Evolutionary conservation across 176 grass and related monocot genomes (phyloP), one percentile per base, ranked within the genome.

Genomic region (Eremochloa ophiuroides): DNA sequence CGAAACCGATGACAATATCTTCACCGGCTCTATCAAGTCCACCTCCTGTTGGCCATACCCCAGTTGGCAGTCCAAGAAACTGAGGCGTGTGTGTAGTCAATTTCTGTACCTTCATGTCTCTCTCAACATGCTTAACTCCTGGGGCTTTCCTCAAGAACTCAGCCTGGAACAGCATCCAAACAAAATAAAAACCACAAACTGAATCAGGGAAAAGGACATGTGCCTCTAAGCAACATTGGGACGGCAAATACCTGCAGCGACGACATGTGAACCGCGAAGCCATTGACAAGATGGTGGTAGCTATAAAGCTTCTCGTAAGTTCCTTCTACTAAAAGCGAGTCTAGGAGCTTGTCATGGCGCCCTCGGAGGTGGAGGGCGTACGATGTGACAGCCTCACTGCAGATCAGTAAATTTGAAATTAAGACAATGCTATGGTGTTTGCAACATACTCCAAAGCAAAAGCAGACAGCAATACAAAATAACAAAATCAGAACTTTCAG

Each of bases 1-100:
- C 93, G 82, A 99, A 91, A 25, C 96, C 96, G 23, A 99, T 99
- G 42, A 99, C 96, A 89, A 99, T 83, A 73, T 93, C 93, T 91
- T 99, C 96, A 42, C 96, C 96, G 65, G 96, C 96, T 74, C 80
- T 93, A 85, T 99, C 96, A 82, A 93, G 90, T 26, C 96, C 96
- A 86, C 93, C 96, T 74, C 91, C 93, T 46, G 91, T 90, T 60
- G 87, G 89, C 96, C 96, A 99, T 20, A 95, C 91, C 25, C 86
- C 90, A 15, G 93, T 95, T 27, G 96, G 77, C 70, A 99, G 69
- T 84, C 96, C 96, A 63, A 99, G 91, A 78, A 99, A 99, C 80
- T 93, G 88, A 7, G 96, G 96, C 1, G 96, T 99, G 85, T 99
- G 96, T 47, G 93, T 99, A 2, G 96, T 99, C 68, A 99, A 69